Conservation (phyloP, 116 monocot species). For the Phalaenopsis hybrid region DNA sequence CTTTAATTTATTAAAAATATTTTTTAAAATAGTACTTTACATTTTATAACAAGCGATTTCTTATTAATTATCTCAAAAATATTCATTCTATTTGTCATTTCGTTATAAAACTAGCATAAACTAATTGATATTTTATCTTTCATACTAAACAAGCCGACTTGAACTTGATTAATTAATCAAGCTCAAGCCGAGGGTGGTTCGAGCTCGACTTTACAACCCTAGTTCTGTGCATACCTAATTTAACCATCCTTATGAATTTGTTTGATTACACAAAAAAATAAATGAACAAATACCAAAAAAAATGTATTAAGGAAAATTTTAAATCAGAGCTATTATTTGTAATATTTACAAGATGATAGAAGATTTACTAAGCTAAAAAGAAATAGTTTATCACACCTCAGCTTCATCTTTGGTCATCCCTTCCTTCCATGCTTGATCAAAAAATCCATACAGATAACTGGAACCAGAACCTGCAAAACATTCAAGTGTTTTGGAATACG, state of each 20-base stretch:
- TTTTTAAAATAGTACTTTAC: no score
- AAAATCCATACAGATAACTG: slow-evolving; percentile 64
- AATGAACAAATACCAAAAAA: neutral
- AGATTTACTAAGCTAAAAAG: neutral
- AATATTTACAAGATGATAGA: neutral
- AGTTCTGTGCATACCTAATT: neutral
- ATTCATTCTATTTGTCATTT: no score
- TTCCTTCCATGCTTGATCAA: slow-evolving; percentile 97
- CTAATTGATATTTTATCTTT: no score
- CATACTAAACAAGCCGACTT: no score
- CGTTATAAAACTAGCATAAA: no score
- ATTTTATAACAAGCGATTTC: no score
- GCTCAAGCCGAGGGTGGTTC: no score
- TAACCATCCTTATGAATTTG: neutral
- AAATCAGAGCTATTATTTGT: neutral
- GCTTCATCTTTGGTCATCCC: slow-evolving; percentile 90
- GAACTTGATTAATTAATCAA: no score
- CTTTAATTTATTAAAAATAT: no score
- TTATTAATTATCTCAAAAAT: no score
- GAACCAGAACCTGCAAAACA: slow-evolving; percentile 42
- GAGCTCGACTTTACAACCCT: no score
- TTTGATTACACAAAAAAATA: neutral
- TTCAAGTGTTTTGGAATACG: neutral
- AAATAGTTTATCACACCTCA: slow-evolving; percentile 43
- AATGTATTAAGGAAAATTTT: neutral